Evolutionary conservation across 805 yeast species (phyloP), one percentile per base, ranked within the genome.

Genomic region (Spathaspora arborariae): DNA sequence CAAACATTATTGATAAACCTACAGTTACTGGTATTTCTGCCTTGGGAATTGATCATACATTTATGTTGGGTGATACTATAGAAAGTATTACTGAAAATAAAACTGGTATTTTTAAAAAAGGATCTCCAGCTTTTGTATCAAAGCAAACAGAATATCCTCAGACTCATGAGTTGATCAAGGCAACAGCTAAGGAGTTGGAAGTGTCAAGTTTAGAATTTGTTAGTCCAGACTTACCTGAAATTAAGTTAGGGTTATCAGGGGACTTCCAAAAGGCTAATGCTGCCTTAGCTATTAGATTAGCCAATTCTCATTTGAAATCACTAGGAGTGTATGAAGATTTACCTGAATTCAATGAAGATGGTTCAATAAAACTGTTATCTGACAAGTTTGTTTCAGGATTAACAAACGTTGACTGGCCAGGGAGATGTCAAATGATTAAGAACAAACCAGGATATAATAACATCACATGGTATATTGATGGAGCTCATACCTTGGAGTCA

Each of bases 51-150:
- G 99, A 94, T 63, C 99, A 94, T 64, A 85, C 90, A 0, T 73
- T 80, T 45, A 82, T 89, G 76, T 72, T 94, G 45, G 99, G 99
- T 6, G 73, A 82, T 52, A 91, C 97, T 0, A 76, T 94, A 35
- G 88, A 81, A 51, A 85, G 88, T 48, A 94, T 94, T 55, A 92
- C 98, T 2, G 89, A 97, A 96, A 92, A 94, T 67, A 94, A 94
- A 65, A 85, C 91, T 18, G 99, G 99, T 0, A 95, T 94, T 40
- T 88, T 85, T 70, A 94, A 94, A 58, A 50, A 62, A 2, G 80
- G 75, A 4, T 70, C 80, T 1, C 80, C 82, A 2, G 96, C 96
- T 1, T 78, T 82, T 1, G 88, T 86, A 1, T 67, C 72, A 11
- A 79, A 78, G 45, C 85, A 80, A 57, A 76, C 80, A 1, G 73